Evolutionary conservation across 139 green algal genomes (phyloP).

Genomic region (Tetradesmus obliquus): DNA sequence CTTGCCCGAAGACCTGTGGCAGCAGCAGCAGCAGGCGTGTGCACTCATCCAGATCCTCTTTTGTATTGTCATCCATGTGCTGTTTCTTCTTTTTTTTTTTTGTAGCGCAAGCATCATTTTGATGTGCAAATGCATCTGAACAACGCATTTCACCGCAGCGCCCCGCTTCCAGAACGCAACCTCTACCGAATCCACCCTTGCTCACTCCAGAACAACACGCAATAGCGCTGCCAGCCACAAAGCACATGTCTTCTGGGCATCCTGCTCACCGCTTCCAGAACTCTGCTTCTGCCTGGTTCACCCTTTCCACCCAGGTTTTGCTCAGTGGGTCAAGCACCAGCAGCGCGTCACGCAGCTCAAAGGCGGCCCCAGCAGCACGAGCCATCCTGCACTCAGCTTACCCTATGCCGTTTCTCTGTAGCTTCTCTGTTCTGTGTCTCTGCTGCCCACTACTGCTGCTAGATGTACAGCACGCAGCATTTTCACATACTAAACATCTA

Average conservation of each 20-base stretch:
- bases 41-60: neutral
- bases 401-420: too few relatives aligned
- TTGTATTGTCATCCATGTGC: neutral
- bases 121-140: neutral
- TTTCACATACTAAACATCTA: neutral
- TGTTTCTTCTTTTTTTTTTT: conserved; percentile 2
- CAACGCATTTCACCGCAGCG: too few relatives aligned
- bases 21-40: conserved; percentile 19
- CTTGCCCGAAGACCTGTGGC: conserved; percentile 50
- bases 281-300: conserved; percentile 94
- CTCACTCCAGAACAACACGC: too few relatives aligned
- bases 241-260: neutral
- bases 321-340: conserved; percentile 81
- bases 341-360: conserved; percentile 89
- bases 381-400: too few relatives aligned
- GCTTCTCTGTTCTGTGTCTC: too few relatives aligned
- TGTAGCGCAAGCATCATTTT: neutral
- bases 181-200: too few relatives aligned
- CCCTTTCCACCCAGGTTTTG: conserved; percentile 72
- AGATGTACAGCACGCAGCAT: too few relatives aligned
- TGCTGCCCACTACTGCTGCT: too few relatives aligned
- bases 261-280: conserved; percentile 75
- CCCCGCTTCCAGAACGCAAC: too few relatives aligned
- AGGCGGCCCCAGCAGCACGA: conserved; percentile 17
- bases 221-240: too few relatives aligned